Conservation (phyloP, 75 land plant genomes). For the Ceratopteris richardii region DNA sequence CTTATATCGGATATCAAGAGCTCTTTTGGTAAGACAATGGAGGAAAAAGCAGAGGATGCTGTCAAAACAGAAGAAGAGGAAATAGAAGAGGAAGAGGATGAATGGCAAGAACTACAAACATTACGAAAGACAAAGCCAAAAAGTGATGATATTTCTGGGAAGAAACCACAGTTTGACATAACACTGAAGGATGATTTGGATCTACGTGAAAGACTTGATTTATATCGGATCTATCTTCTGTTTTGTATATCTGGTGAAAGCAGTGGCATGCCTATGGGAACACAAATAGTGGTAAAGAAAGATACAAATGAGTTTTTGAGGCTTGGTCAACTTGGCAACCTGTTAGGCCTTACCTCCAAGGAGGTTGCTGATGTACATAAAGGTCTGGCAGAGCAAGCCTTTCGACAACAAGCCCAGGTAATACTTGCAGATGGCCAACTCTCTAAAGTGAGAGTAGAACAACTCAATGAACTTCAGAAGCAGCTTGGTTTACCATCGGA, state of each 20-base stretch:
- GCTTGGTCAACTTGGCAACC: constrained; percentile 72
- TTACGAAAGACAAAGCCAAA: constrained; percentile 53
- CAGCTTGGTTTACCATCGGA: constrained; percentile 74
- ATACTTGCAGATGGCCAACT: constrained; percentile 95
- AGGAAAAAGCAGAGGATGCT: constrained; percentile 18
- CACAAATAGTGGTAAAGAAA: constrained; percentile 53
- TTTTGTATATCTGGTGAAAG: constrained; percentile 75
- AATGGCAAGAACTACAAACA: constrained; percentile 58
- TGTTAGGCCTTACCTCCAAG: constrained; percentile 63
- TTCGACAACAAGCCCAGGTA: constrained; percentile 75
- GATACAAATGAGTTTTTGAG: constrained; percentile 60
- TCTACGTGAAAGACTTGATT: constrained; percentile 61
- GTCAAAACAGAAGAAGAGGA: constrained; percentile 27
- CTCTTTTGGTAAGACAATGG: constrained; percentile 25
- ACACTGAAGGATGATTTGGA: constrained; percentile 79
- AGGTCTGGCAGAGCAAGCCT: constrained; percentile 83
- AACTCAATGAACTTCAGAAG: constrained; percentile 70
- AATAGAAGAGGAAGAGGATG: constrained; percentile 36
- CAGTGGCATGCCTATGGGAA: constrained; percentile 72
- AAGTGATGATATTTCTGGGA: constrained; percentile 38
- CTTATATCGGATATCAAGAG: constrained; percentile 73
- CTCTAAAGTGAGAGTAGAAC: constrained; percentile 66
- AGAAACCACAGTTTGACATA: constrained; percentile 70
- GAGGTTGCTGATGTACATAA: constrained; percentile 68
- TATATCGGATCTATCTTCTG: constrained; percentile 74